A percentile compares a stretch with the other conserved stretches of the same genome.
phyloP scores from a whole-genome alignment of 306 rosid genomes.

The Ceratonia siliqua region DNA sequence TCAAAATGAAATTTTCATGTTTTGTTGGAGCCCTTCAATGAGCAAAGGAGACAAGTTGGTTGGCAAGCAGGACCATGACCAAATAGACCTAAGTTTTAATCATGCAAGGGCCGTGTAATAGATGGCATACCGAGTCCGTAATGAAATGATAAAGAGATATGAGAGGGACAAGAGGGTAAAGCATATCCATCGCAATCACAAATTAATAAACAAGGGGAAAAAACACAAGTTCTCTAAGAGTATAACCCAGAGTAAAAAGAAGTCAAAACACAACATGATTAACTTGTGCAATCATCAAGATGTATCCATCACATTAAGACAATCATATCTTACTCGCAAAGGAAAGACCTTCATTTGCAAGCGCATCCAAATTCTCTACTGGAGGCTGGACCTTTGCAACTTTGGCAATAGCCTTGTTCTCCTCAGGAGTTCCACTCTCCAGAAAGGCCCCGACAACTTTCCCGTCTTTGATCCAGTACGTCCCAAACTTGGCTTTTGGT shows the following conservation, averaged over 20 bases:
- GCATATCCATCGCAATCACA: conserved; percentile 2
- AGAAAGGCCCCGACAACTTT: conserved; percentile 79
- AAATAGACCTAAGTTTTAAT: too few species aligned
- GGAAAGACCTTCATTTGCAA: conserved; percentile 75
- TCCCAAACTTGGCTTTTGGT: conserved; percentile 75
- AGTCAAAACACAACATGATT: conserved; percentile 5
- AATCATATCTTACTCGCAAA: conserved; percentile 72
- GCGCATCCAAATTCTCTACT: conserved; percentile 56
- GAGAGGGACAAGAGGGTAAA: neutral
- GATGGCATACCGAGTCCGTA: neutral
- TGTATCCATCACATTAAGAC: neutral
- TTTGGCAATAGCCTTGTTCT: conserved; percentile 87
- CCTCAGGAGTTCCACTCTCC: conserved; percentile 84
- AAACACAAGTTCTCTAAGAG: neutral
- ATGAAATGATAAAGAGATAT: neutral
- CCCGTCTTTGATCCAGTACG: conserved; percentile 95
- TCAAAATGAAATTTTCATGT: neutral
- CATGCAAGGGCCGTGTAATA: neutral
- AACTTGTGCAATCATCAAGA: conserved; percentile 29
- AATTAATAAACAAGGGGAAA: neutral
- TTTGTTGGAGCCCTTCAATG: neutral
- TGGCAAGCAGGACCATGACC: too few species aligned
- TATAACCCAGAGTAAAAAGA: neutral
- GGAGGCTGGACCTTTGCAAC: conserved; percentile 80
- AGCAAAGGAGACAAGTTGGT: neutral